Percentiles rank a stretch among this genome's conserved stretches.
These are phyloP conservation scores for Pseudonitzschia delicatissima DNA, from an alignment of 108 stramenopile species.

Conservation along the genomic window DNA sequence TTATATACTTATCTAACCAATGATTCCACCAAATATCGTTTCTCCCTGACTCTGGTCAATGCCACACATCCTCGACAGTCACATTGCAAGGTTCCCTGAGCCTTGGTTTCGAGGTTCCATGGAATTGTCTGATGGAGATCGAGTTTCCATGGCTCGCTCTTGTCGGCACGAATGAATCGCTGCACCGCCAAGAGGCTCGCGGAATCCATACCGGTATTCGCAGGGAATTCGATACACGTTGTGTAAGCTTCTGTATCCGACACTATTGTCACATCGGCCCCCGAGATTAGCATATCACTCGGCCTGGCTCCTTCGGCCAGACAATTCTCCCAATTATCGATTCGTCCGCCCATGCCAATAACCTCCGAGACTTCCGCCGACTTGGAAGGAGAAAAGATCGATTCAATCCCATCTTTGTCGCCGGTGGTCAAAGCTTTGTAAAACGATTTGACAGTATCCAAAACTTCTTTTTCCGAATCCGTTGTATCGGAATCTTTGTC, in stretches of 20 bases:
- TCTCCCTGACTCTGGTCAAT: conserved; percentile 50
- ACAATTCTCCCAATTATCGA: conserved; percentile 69
- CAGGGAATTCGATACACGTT: conserved; percentile 70
- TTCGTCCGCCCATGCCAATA: conserved; percentile 61
- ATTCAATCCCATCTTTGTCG: conserved; percentile 27
- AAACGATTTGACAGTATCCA: conserved; percentile 43
- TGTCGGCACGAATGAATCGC: conserved; percentile 44
- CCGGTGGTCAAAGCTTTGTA: conserved; percentile 61
- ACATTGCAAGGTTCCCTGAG: conserved; percentile 71
- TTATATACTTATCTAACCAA: conserved; percentile 30
- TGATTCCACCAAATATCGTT: conserved; percentile 65
- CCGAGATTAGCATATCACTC: conserved; percentile 61
- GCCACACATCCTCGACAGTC: conserved; percentile 82
- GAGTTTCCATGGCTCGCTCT: conserved; percentile 57
- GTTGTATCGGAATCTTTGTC: not conserved
- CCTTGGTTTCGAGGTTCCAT: conserved; percentile 60
- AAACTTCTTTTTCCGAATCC: conserved; percentile 6
- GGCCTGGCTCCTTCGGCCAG: conserved; percentile 69
- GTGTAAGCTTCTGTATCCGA: conserved; percentile 62
- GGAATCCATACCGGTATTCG: conserved; percentile 43
- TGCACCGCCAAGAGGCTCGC: conserved; percentile 66
- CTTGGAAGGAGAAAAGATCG: conserved; percentile 10
- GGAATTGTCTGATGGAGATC: conserved; percentile 79
- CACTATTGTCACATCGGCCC: conserved; percentile 48
- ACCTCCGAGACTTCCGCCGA: conserved; percentile 54